Evolutionary conservation across 1,139 yeast species (phyloP).

Genomic region (Nakaseomyces kungkrabaensis): DNA sequence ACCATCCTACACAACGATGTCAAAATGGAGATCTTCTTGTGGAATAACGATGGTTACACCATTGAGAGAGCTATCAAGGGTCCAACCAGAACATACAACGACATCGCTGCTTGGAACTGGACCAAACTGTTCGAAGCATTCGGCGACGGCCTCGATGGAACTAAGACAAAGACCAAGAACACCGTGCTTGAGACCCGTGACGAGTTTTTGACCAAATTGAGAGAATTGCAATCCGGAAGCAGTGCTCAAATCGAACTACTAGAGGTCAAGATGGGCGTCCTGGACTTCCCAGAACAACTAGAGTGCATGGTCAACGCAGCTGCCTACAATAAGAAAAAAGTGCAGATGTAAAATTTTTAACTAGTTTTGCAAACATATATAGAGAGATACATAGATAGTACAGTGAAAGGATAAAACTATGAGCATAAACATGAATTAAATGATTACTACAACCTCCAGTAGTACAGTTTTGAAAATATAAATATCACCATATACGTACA

Average conservation of each 20-base stretch:
- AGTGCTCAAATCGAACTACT: conserved; percentile 43
- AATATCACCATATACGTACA: too few species aligned
- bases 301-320: conserved; percentile 16
- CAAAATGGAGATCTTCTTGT: conserved; percentile 53
- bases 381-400: too few species aligned
- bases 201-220: conserved; percentile 12
- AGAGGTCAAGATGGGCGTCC: conserved; percentile 54
- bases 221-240: conserved; percentile 11
- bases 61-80: conserved; percentile 81
- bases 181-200: conserved; percentile 10
- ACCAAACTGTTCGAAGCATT: conserved; percentile 51
- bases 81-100: conserved; percentile 65
- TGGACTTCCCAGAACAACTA: conserved; percentile 52
- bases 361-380: too few species aligned
- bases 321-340: conserved; percentile 6
- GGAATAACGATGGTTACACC: conserved; percentile 80
- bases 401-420: too few species aligned
- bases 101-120: conserved; percentile 82
- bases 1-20: conserved; percentile 52
- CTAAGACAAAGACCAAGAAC: conserved; percentile 11
- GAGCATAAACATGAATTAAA: too few species aligned
- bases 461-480: too few species aligned
- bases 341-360: not conserved
- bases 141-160: conserved; percentile 40
- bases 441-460: too few species aligned